Conservation (phyloP, 352 stramenopile species). For the Globisporangium paddicum region DNA sequence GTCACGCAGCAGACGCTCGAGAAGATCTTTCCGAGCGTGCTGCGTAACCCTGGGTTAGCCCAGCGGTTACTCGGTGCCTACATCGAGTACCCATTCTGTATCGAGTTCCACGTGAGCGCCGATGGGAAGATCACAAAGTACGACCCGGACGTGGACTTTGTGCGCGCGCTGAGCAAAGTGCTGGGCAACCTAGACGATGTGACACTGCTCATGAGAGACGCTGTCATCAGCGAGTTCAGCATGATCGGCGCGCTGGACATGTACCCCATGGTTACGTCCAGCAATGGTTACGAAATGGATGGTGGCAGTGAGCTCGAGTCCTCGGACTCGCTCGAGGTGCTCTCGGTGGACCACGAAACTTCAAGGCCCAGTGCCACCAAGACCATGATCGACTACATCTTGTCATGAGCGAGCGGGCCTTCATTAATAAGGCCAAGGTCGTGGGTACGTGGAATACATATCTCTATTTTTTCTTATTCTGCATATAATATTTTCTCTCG, state of each 20-base stretch:
- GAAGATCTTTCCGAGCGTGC: constrained; percentile 12
- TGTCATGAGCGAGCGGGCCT: no score
- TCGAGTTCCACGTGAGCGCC: constrained; percentile 15
- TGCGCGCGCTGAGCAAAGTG: constrained; percentile 8
- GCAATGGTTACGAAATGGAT: no score
- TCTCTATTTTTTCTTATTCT: no score
- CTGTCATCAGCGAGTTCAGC: constrained; percentile 9
- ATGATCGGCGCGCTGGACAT: constrained; percentile 5
- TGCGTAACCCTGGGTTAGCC: background rate
- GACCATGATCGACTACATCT: background rate
- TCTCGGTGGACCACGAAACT: background rate
- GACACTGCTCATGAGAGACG: constrained; percentile 3
- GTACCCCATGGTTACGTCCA: background rate
- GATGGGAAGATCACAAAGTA: constrained; percentile 12
- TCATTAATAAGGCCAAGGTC: no score
- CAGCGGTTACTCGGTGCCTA: constrained; percentile 12
- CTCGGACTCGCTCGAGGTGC: background rate
- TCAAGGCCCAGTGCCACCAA: background rate
- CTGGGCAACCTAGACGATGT: constrained; percentile 11
- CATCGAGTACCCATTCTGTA: constrained; percentile 19
- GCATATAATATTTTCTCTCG: background rate
- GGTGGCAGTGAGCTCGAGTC: background rate
- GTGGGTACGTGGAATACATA: no score
- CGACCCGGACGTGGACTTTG: constrained; percentile 19
- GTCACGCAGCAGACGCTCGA: constrained; percentile 15